These are phyloP conservation scores for Neopestalotiopsis sp. DNA, from an alignment of 2,329 filamentous ascomycete species.

Conservation along the genomic window DNA sequence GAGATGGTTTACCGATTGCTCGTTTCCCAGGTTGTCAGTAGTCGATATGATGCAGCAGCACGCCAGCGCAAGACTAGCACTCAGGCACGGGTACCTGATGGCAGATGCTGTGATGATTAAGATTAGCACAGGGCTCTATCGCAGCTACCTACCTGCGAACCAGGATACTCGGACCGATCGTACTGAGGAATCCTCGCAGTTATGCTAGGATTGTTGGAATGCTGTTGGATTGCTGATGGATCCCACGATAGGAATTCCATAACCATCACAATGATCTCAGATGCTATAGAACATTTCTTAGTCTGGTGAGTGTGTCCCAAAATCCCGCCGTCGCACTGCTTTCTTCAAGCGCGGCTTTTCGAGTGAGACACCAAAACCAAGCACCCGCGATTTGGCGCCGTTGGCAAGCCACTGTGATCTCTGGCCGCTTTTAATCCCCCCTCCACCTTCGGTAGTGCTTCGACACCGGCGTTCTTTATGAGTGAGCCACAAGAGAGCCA, in stretches of 20 bases:
- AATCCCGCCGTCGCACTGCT: background rate
- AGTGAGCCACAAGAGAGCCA: background rate
- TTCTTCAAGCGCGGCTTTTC: background rate
- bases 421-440: background rate
- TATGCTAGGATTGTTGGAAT: background rate
- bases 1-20: background rate
- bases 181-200: background rate
- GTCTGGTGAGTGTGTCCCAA: background rate
- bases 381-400: background rate
- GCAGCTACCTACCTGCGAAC: background rate
- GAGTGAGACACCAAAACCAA: background rate
- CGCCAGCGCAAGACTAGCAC: background rate
- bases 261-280: background rate
- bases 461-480: background rate
- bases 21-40: too few species aligned
- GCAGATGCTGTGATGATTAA: too few species aligned
- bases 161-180: background rate
- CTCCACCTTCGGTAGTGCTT: background rate
- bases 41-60: background rate
- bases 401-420: slow-evolving; percentile 7
- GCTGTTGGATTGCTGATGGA: background rate
- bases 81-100: too few species aligned
- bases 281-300: background rate
- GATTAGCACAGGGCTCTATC: background rate
- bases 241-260: background rate